These are phyloP conservation scores for Hymenoscyphus salicellus DNA, from an alignment of 2,329 filamentous ascomycete species.

Conservation along the genomic window DNA sequence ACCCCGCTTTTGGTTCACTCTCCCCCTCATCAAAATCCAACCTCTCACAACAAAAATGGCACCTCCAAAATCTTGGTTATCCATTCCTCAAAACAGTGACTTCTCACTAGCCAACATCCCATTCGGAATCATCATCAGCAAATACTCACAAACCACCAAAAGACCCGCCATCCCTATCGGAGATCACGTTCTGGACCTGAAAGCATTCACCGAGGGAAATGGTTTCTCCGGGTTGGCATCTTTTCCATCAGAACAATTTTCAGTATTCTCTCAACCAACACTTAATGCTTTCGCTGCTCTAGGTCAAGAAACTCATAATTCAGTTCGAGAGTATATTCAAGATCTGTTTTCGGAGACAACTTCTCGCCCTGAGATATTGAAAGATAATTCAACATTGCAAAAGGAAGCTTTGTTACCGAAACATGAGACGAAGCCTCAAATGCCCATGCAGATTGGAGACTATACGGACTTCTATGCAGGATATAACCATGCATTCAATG, in stretches of 20 bases:
- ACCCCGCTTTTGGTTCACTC: not conserved
- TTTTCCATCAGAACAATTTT: constrained; percentile 48
- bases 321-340: constrained; percentile 69
- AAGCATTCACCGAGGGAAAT: constrained; percentile 54
- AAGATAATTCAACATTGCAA: constrained; percentile 57
- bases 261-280: constrained; percentile 62
- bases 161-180: constrained; percentile 67
- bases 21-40: constrained; percentile 5
- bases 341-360: constrained; percentile 61
- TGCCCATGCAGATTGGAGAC: constrained; percentile 76
- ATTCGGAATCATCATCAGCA: constrained; percentile 67
- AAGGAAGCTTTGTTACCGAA: constrained; percentile 58
- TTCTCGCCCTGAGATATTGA: constrained; percentile 57
- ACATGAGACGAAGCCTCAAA: constrained; percentile 59
- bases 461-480: constrained; percentile 87
- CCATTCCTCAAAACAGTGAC: constrained; percentile 32
- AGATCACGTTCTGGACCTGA: constrained; percentile 63
- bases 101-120: constrained; percentile 76
- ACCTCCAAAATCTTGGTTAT: constrained; percentile 34
- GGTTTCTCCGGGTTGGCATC: constrained; percentile 58
- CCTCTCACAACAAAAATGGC: constrained; percentile 27
- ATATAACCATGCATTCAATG: constrained; percentile 70
- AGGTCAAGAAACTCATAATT: constrained; percentile 63
- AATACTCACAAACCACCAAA: constrained; percentile 42
- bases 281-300: constrained; percentile 73